Conservation (phyloP, 768 basidiomycete species). For the Grammothele lineata region DNA sequence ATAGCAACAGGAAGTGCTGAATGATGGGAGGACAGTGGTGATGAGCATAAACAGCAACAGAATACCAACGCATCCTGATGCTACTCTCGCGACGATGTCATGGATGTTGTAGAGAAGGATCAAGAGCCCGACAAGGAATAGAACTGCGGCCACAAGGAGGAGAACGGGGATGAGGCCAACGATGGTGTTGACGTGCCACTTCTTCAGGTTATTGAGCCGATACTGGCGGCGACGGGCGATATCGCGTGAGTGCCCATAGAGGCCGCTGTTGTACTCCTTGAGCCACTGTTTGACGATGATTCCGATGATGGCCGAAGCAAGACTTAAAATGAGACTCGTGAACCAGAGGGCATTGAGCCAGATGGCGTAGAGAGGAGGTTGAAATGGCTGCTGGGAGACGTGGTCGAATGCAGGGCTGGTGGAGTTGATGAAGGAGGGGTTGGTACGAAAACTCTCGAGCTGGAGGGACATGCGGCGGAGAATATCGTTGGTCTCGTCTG, state of each 20-base stretch:
- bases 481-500: slow-evolving; percentile 11
- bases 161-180: slow-evolving; percentile 11
- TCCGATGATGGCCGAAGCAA: slow-evolving; percentile 19
- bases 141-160: slow-evolving; percentile 11
- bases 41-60: no score
- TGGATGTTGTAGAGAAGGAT: slow-evolving; percentile 13
- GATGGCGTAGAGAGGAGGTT: slow-evolving; percentile 8
- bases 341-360: slow-evolving; percentile 22
- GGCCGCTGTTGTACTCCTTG: slow-evolving; percentile 1
- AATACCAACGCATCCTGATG: no score
- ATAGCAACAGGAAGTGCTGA: no score
- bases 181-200: slow-evolving; percentile 15
- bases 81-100: slow-evolving; percentile 4
- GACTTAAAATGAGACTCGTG: slow-evolving; percentile 18
- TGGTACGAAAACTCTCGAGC: neutral
- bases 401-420: slow-evolving; percentile 1
- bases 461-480: neutral
- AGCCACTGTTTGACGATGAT: slow-evolving; percentile 27
- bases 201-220: slow-evolving; percentile 15
- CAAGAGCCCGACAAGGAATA: slow-evolving; percentile 19
- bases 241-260: slow-evolving; percentile 15
- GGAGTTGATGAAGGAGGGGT: neutral
- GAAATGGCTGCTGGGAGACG: neutral
- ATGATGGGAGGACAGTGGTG: no score
- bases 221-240: slow-evolving; percentile 17